Percentiles rank a stretch among this genome's conserved stretches.
These are phyloP conservation scores for Aspergillus saccharolyticus DNA, from an alignment of 495 filamentous ascomycete genomes.

Conservation along the genomic window DNA sequence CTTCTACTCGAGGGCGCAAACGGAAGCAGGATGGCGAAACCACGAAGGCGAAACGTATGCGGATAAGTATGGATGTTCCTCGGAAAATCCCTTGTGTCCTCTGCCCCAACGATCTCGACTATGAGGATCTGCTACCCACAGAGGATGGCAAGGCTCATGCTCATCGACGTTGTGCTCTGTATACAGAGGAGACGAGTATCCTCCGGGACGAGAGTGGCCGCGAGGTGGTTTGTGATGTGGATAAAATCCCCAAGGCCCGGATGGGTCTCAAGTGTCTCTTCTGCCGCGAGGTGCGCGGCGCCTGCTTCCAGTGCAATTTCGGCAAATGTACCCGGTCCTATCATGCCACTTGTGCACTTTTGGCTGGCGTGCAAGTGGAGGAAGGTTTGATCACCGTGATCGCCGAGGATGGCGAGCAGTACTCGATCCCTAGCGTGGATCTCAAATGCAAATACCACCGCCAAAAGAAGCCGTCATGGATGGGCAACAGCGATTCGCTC, in stretches of 20 bases:
- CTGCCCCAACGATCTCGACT: slow-evolving; percentile 87
- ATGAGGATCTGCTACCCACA: slow-evolving; percentile 76
- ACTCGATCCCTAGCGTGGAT: slow-evolving; percentile 81
- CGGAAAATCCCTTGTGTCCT: slow-evolving; percentile 83
- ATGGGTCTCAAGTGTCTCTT: slow-evolving; percentile 89
- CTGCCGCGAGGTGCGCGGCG: slow-evolving; percentile 87
- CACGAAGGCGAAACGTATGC: slow-evolving; percentile 68
- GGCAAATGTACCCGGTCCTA: slow-evolving; percentile 93
- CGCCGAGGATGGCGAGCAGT: slow-evolving; percentile 85
- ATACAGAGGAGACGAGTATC: slow-evolving; percentile 89
- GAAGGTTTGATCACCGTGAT: slow-evolving; percentile 78
- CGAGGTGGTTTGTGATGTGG: slow-evolving; percentile 72
- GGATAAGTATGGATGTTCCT: slow-evolving; percentile 61
- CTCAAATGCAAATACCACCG: slow-evolving; percentile 92
- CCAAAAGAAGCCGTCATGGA: slow-evolving; percentile 69
- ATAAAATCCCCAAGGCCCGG: slow-evolving; percentile 77
- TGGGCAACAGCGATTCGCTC: slow-evolving; percentile 60
- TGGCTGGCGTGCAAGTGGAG: slow-evolving; percentile 89
- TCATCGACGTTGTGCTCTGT: slow-evolving; percentile 83
- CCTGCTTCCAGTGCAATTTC: slow-evolving; percentile 93
- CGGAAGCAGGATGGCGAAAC: slow-evolving; percentile 56
- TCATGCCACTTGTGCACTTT: slow-evolving; percentile 88
- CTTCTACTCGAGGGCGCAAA: slow-evolving; percentile 55
- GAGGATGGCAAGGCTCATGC: slow-evolving; percentile 78
- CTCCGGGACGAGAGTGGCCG: slow-evolving; percentile 58